These are phyloP conservation scores for Lachancea waltii DNA, from an alignment of 805 yeast genomes.

Conservation along the genomic window DNA sequence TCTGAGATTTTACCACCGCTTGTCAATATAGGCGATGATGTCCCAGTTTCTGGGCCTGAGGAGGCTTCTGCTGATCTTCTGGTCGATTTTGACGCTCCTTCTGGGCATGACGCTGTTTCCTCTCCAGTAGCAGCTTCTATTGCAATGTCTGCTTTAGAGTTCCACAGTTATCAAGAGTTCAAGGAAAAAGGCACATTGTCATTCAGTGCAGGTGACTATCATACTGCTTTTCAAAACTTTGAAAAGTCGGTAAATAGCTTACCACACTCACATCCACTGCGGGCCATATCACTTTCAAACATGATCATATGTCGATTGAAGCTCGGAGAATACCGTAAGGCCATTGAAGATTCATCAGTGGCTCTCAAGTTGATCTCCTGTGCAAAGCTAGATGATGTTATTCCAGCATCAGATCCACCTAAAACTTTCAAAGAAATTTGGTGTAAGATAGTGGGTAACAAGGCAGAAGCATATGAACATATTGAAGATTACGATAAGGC, in stretches of 20 bases:
- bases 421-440: conserved; percentile 51
- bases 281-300: conserved; percentile 68
- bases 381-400: conserved; percentile 38
- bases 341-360: conserved; percentile 26
- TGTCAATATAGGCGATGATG: no score
- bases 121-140: not conserved
- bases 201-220: conserved; percentile 79
- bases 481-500: conserved; percentile 66
- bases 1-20: no score
- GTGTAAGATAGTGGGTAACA: conserved; percentile 58
- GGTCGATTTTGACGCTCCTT: conserved; percentile 18
- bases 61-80: conserved; percentile 9
- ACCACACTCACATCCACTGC: conserved; percentile 57
- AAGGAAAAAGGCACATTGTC: conserved; percentile 53
- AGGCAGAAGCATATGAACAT: conserved; percentile 82
- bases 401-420: conserved; percentile 29
- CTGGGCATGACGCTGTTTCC: no score
- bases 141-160: conserved; percentile 24
- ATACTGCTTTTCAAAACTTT: conserved; percentile 56
- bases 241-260: conserved; percentile 48
- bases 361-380: conserved; percentile 34
- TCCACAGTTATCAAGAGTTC: conserved; percentile 38
- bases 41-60: no score
- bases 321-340: conserved; percentile 54
- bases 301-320: conserved; percentile 61